These are phyloP conservation scores for Hansenula sp. DNA, from an alignment of 1,139 yeast genomes.

Conservation along the genomic window DNA sequence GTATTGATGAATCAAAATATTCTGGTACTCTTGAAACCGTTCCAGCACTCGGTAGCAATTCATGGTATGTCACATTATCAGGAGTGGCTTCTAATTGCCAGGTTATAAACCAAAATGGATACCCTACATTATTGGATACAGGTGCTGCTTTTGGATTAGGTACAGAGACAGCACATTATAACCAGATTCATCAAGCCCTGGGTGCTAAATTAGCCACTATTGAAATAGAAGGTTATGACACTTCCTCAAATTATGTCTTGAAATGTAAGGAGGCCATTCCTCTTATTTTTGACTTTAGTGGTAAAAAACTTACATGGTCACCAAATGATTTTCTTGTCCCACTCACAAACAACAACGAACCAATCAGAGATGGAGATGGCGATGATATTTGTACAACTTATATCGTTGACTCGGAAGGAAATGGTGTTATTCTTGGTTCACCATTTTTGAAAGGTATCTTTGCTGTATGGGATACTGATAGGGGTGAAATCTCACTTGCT, in stretches of 20 bases:
- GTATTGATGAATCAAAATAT: slow-evolving; percentile 50
- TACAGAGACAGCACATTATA: slow-evolving; percentile 8
- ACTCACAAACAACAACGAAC: slow-evolving; percentile 4
- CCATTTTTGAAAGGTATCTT: slow-evolving; percentile 45
- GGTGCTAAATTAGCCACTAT: slow-evolving; percentile 8
- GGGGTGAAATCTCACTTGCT: slow-evolving; percentile 43
- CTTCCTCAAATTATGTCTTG: slow-evolving; percentile 10
- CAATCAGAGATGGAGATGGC: slow-evolving; percentile 10
- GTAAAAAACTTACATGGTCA: slow-evolving; percentile 8
- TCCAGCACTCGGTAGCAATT: slow-evolving; percentile 20
- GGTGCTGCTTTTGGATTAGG: slow-evolving; percentile 12
- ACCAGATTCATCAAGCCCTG: slow-evolving; percentile 13
- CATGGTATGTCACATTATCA: too few species aligned
- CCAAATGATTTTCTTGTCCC: slow-evolving; percentile 11
- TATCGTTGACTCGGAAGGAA: slow-evolving; percentile 25
- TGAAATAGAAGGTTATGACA: slow-evolving; percentile 2
- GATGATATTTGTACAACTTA: slow-evolving; percentile 14
- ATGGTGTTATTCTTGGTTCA: slow-evolving; percentile 37
- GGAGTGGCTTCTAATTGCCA: slow-evolving; percentile 12
- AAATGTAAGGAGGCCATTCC: slow-evolving; percentile 15
- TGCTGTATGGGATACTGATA: slow-evolving; percentile 49
- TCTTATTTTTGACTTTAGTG: slow-evolving; percentile 14
- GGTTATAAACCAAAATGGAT: slow-evolving; percentile 1
- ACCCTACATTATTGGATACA: slow-evolving; percentile 12
- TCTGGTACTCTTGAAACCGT: slow-evolving; percentile 36